Percentiles rank a stretch among this genome's conserved stretches.
Evolutionary conservation across 2,329 filamentous ascomycete genomes (phyloP).

Genomic region (Diaporthe vexans): DNA sequence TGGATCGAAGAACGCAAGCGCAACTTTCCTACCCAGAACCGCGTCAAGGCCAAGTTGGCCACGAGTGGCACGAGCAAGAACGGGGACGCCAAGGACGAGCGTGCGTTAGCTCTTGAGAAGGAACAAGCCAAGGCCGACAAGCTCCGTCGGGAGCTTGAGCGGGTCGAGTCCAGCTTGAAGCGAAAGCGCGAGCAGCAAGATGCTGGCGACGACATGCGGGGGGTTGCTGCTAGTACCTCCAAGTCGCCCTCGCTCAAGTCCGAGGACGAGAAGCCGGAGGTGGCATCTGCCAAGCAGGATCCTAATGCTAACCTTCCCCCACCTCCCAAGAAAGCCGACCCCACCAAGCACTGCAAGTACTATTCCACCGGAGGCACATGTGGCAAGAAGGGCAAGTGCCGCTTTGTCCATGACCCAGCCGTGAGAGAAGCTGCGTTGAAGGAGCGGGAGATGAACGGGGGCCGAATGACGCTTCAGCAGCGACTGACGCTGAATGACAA

Average conservation of each 20-base stretch:
- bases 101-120: constrained; percentile 64
- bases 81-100: constrained; percentile 61
- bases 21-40: constrained; percentile 83
- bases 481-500: constrained; percentile 77
- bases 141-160: constrained; percentile 74
- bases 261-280: constrained; percentile 72
- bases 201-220: constrained; percentile 76
- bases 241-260: constrained; percentile 59
- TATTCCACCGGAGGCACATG: constrained; percentile 77
- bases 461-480: constrained; percentile 75
- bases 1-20: constrained; percentile 87
- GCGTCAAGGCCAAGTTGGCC: constrained; percentile 74
- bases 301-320: constrained; percentile 54
- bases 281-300: constrained; percentile 64
- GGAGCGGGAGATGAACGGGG: constrained; percentile 75
- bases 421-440: constrained; percentile 74
- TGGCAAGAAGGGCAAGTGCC: constrained; percentile 82
- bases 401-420: constrained; percentile 77
- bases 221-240: constrained; percentile 56
- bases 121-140: constrained; percentile 71
- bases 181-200: constrained; percentile 77
- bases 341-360: constrained; percentile 78
- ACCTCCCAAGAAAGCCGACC: constrained; percentile 70
- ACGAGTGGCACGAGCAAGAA: constrained; percentile 71
- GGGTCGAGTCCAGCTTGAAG: constrained; percentile 79